Evolutionary conservation across 2,329 filamentous ascomycete species (phyloP).

Genomic region (Colletotrichum eremochloae): DNA sequence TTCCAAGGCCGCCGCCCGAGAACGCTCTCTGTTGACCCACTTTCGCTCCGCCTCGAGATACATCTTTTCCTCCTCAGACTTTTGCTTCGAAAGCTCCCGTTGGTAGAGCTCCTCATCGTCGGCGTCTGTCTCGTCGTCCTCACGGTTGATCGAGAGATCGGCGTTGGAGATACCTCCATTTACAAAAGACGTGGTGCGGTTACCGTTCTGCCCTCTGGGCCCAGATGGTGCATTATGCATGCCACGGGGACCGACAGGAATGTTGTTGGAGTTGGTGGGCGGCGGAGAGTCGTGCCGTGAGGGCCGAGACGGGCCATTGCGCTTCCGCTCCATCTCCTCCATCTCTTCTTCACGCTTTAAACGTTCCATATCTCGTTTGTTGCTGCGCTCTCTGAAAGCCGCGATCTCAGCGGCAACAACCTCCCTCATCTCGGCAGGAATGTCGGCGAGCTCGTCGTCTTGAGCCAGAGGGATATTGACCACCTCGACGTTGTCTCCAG

Average conservation of each 20-base stretch:
- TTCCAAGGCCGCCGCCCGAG: conserved; percentile 85
- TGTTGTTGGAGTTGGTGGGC: conserved; percentile 73
- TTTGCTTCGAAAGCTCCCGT: conserved; percentile 77
- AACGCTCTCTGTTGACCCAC: conserved; percentile 91
- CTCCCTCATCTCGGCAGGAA: conserved; percentile 95
- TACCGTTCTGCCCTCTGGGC: conserved; percentile 75
- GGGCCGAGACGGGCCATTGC: conserved; percentile 73
- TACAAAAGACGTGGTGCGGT: conserved; percentile 77
- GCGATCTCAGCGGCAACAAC: conserved; percentile 95
- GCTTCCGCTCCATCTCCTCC: conserved; percentile 83
- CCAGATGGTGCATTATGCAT: conserved; percentile 81
- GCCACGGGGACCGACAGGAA: conserved; percentile 80
- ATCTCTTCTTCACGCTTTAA: conserved; percentile 91
- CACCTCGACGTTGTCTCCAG: conserved; percentile 80
- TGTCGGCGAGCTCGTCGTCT: conserved; percentile 95
- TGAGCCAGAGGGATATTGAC: conserved; percentile 89
- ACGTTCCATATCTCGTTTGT: conserved; percentile 87
- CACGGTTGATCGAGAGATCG: conserved; percentile 68
- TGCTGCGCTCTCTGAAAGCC: conserved; percentile 93
- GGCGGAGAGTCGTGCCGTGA: conserved; percentile 81
- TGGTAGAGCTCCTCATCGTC: conserved; percentile 88
- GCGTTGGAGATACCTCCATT: conserved; percentile 80
- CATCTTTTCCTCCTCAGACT: conserved; percentile 81
- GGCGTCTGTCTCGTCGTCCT: conserved; percentile 89
- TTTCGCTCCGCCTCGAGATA: conserved; percentile 89